These are phyloP conservation scores for Cydonia oblonga DNA, from an alignment of 331 rosid genomes.

Conservation along the genomic window DNA sequence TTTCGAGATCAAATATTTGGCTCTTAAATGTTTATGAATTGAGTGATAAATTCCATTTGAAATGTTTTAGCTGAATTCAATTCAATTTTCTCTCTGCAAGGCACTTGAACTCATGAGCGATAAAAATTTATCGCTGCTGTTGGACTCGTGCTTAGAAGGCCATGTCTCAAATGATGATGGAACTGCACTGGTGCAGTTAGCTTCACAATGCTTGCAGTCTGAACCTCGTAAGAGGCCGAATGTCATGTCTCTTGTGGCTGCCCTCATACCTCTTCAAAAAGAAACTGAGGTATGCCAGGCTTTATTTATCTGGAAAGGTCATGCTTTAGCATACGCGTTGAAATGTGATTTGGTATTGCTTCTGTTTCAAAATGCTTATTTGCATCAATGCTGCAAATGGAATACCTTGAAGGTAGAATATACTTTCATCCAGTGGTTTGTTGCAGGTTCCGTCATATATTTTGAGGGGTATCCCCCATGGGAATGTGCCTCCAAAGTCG, in stretches of 20 bases:
- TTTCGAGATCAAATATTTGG: background rate
- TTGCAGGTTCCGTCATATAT: constrained; percentile 57
- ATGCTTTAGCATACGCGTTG: background rate
- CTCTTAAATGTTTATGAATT: background rate
- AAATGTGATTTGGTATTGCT: constrained; percentile 11
- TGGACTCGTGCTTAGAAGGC: constrained; percentile 84
- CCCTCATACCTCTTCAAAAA: constrained; percentile 73
- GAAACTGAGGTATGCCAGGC: constrained; percentile 45
- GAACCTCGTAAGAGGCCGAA: constrained; percentile 93
- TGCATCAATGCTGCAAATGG: background rate
- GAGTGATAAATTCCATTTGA: background rate
- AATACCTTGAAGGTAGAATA: background rate
- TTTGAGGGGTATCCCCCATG: constrained; percentile 60
- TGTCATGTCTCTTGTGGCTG: constrained; percentile 63
- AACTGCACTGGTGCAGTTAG: constrained; percentile 69
- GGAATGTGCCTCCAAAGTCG: constrained; percentile 31
- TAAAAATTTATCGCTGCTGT: constrained; percentile 57
- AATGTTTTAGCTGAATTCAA: background rate
- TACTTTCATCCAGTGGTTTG: constrained; percentile 19
- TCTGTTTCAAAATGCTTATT: constrained; percentile 5
- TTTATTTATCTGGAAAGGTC: background rate
- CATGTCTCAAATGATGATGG: constrained; percentile 85
- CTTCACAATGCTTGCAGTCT: constrained; percentile 79
- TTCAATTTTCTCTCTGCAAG: constrained; percentile 26
- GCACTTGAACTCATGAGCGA: constrained; percentile 88